phyloP scores from a whole-genome alignment of 345 rosid genomes.

The Conringia planisiliqua region DNA sequence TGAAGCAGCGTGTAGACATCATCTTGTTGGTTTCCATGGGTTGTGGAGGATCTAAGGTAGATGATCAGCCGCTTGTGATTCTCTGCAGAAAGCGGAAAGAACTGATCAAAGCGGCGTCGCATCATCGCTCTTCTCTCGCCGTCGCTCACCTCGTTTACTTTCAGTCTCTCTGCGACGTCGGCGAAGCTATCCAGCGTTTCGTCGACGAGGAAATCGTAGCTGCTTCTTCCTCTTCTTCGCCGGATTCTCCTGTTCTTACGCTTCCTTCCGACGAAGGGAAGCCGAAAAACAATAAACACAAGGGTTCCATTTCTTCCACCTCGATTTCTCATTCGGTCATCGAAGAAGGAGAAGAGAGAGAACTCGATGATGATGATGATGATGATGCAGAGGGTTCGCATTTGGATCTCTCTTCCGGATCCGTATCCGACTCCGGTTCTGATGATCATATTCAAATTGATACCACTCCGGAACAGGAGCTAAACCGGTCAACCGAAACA shows the following conservation, averaged over 20 bases:
- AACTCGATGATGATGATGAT: slow-evolving; percentile 32
- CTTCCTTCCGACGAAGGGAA: slow-evolving; percentile 80
- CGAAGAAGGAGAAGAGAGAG: slow-evolving; percentile 27
- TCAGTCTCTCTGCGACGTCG: slow-evolving; percentile 62
- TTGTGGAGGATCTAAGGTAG: slow-evolving; percentile 86
- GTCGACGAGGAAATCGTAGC: slow-evolving; percentile 70
- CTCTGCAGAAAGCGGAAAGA: slow-evolving; percentile 77
- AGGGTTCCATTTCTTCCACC: slow-evolving; percentile 40
- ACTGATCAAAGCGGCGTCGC: slow-evolving; percentile 60
- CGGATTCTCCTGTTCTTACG: slow-evolving; percentile 61
- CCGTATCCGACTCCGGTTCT: slow-evolving; percentile 41
- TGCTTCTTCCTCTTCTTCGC: slow-evolving; percentile 26
- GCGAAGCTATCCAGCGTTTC: slow-evolving; percentile 70
- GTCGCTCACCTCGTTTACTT: slow-evolving; percentile 75
- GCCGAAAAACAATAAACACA: neutral
- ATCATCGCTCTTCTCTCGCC: slow-evolving; percentile 70
- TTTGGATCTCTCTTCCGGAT: slow-evolving; percentile 58
- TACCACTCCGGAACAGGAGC: slow-evolving; percentile 37
- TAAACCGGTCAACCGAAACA: slow-evolving; percentile 19
- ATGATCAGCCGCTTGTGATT: slow-evolving; percentile 60
- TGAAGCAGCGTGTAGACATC: neutral
- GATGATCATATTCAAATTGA: slow-evolving; percentile 43
- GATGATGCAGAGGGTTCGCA: slow-evolving; percentile 45
- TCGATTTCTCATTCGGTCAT: slow-evolving; percentile 62
- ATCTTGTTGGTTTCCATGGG: slow-evolving; percentile 49